Evolutionary conservation across 495 filamentous ascomycete genomes (phyloP).

Genomic region (Penicillium waksmanii): DNA sequence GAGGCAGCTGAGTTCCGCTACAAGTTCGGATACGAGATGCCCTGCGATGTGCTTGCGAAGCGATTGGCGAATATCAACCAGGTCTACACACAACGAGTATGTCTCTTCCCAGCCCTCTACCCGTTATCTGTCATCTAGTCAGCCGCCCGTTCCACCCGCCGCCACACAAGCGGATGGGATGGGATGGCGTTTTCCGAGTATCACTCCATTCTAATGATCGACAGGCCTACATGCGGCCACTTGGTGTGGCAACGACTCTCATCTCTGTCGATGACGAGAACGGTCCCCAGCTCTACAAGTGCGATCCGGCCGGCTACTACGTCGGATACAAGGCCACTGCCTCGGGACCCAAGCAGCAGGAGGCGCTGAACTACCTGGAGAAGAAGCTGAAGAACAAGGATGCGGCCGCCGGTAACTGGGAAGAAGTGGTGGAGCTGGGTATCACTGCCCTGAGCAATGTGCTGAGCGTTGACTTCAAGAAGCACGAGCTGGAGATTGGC

Average conservation of each 20-base stretch:
- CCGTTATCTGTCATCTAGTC: slow-evolving; percentile 5
- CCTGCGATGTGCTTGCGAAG: slow-evolving; percentile 94
- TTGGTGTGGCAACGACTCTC: slow-evolving; percentile 91
- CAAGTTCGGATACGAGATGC: slow-evolving; percentile 99
- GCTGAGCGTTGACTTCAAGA: slow-evolving; percentile 99
- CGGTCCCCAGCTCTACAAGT: slow-evolving; percentile 97
- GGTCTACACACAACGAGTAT: slow-evolving; percentile 95
- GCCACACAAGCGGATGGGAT: background rate
- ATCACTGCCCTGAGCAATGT: slow-evolving; percentile 94
- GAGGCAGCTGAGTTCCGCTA: slow-evolving; percentile 98
- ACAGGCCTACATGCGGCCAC: slow-evolving; percentile 96
- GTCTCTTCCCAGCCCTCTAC: slow-evolving; percentile 26
- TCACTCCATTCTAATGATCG: slow-evolving; percentile 13
- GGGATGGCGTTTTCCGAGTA: background rate
- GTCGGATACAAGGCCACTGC: slow-evolving; percentile 97
- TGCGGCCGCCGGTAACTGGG: slow-evolving; percentile 87
- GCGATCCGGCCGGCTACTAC: slow-evolving; percentile 96
- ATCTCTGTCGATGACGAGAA: slow-evolving; percentile 91
- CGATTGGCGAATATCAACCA: slow-evolving; percentile 98
- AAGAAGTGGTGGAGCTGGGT: slow-evolving; percentile 95
- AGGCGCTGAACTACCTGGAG: slow-evolving; percentile 95
- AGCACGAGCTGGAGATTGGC: slow-evolving; percentile 96
- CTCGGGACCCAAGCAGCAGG: slow-evolving; percentile 95
- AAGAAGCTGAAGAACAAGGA: slow-evolving; percentile 99
- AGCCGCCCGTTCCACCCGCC: background rate